Percentiles rank a stretch among this genome's conserved stretches.
Conservation (phyloP, 495 filamentous ascomycete genomes). For the Aspergillus bertholletiae region DNA sequence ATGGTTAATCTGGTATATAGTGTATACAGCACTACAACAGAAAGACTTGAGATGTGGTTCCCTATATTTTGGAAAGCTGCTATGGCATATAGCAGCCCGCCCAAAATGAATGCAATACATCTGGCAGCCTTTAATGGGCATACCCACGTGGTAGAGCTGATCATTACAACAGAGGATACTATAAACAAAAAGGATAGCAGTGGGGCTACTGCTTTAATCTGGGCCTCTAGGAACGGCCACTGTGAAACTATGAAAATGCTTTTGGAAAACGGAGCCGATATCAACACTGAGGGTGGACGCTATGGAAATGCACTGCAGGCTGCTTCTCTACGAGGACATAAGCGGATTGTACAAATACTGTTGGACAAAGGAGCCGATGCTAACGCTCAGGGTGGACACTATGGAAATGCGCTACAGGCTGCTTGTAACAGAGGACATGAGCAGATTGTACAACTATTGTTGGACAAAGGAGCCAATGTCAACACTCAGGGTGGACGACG, state of each 20-base stretch:
- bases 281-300: conserved; percentile 14
- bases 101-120: neutral
- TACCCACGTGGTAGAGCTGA: neutral
- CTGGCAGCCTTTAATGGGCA: neutral
- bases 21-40: neutral
- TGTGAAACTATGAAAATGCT: conserved; percentile 13
- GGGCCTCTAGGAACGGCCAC: conserved; percentile 16
- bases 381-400: conserved; percentile 12
- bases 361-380: conserved; percentile 10
- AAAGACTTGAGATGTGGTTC: neutral
- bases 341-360: conserved; percentile 10
- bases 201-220: neutral
- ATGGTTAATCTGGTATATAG: neutral
- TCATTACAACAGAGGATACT: neutral
- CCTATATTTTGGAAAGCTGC: neutral
- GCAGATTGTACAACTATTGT: conserved; percentile 17
- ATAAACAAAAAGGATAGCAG: neutral
- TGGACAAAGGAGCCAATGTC: conserved; percentile 20
- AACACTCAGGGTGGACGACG: conserved; percentile 10
- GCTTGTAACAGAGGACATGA: conserved; percentile 3
- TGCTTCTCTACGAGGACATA: conserved; percentile 5
- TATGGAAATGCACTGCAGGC: conserved; percentile 16
- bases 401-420: conserved; percentile 13
- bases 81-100: neutral
- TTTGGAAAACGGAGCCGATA: conserved; percentile 5